Evolutionary conservation across 73 alveolate species (phyloP).

Genomic region (Tetrahymena malaccensis): DNA sequence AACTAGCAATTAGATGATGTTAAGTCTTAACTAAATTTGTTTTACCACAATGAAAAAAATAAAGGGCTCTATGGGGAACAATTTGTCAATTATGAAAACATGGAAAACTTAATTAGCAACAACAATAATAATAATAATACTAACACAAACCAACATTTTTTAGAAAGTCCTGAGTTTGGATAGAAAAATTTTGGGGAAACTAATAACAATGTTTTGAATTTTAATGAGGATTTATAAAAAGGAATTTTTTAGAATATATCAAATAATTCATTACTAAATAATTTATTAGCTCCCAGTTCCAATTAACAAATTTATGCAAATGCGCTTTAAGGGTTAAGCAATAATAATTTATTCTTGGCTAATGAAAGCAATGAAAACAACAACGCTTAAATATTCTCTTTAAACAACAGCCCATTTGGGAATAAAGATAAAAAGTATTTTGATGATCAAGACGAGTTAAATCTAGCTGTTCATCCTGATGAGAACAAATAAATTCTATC

Average conservation of each 20-base stretch:
- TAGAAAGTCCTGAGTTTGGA: background rate
- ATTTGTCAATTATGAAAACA: background rate
- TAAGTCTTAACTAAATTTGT: background rate
- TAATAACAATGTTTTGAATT: background rate
- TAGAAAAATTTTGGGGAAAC: background rate
- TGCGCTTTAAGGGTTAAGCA: background rate
- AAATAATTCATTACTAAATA: background rate
- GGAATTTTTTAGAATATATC: background rate
- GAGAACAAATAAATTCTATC: background rate
- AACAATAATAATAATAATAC: background rate
- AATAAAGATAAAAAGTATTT: background rate
- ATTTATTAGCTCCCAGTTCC: background rate
- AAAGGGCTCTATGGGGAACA: background rate
- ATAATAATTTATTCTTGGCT: background rate
- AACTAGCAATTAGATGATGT: background rate
- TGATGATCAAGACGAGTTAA: background rate
- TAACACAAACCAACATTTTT: background rate
- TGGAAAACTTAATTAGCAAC: background rate
- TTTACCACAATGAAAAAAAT: background rate
- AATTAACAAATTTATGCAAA: background rate
- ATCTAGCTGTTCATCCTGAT: background rate
- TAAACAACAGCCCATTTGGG: background rate
- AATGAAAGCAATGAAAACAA: background rate
- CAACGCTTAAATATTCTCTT: background rate
- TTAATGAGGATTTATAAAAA: background rate